Evolutionary conservation across 495 filamentous ascomycete species (phyloP).

Genomic region (Aspergillus sparsus): DNA sequence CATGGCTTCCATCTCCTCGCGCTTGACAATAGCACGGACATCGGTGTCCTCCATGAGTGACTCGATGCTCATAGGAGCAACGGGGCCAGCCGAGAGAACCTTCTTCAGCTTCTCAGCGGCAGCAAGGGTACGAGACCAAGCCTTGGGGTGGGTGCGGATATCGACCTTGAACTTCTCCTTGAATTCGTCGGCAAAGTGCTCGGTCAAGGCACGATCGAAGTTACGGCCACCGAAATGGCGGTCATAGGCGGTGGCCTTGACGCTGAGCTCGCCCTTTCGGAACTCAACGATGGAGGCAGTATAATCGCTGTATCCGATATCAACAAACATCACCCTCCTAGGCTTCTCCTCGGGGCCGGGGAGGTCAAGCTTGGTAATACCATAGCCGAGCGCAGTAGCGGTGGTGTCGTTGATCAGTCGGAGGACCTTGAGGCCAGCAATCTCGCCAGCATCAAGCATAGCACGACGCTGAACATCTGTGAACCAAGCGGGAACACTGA

Average conservation of each 20-base stretch:
- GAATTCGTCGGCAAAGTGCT: slow-evolving; percentile 94
- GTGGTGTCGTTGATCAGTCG: slow-evolving; percentile 98
- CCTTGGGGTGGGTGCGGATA: slow-evolving; percentile 86
- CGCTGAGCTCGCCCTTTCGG: slow-evolving; percentile 92
- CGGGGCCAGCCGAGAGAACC: slow-evolving; percentile 92
- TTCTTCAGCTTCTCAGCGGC: slow-evolving; percentile 99
- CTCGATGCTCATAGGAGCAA: slow-evolving; percentile 95
- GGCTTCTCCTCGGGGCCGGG: slow-evolving; percentile 90
- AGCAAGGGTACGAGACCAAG: slow-evolving; percentile 77
- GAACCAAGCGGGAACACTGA: slow-evolving; percentile 96
- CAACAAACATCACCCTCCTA: slow-evolving; percentile 85
- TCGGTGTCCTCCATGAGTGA: slow-evolving; percentile 98
- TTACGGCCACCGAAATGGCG: slow-evolving; percentile 97
- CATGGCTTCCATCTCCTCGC: slow-evolving; percentile 91
- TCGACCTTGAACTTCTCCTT: slow-evolving; percentile 90
- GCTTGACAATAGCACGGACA: slow-evolving; percentile 84
- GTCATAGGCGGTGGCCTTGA: slow-evolving; percentile 91
- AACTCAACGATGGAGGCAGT: slow-evolving; percentile 94
- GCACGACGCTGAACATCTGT: slow-evolving; percentile 89
- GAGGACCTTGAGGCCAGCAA: slow-evolving; percentile 89
- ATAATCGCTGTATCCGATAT: slow-evolving; percentile 96
- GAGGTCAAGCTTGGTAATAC: slow-evolving; percentile 95
- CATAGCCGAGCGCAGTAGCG: slow-evolving; percentile 91
- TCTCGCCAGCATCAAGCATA: slow-evolving; percentile 90
- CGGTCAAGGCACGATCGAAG: slow-evolving; percentile 91